Conservation (phyloP, 1,139 yeast species). For the Taphrina confusa region DNA sequence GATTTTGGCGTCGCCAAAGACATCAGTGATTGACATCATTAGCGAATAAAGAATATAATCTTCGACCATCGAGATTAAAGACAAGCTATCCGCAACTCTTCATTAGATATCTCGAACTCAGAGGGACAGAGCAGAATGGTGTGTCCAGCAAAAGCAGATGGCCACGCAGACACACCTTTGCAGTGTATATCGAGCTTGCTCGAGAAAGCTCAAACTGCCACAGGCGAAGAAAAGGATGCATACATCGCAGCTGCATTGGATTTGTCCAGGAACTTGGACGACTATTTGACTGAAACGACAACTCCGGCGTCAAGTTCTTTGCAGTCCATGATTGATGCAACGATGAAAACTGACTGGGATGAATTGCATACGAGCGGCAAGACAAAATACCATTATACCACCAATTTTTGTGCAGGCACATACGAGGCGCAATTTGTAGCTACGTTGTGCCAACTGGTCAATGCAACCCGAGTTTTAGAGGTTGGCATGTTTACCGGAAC, state of each 20-base stretch:
- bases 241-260: constrained; percentile 28
- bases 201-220: constrained; percentile 25
- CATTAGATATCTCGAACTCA: no score
- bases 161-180: constrained; percentile 32
- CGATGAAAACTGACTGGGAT: constrained; percentile 32
- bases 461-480: constrained; percentile 31
- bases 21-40: no score
- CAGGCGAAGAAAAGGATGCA: constrained; percentile 31
- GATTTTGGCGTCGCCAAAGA: not conserved
- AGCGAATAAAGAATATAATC: no score
- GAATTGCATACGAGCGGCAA: constrained; percentile 24
- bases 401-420: constrained; percentile 35
- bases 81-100: no score
- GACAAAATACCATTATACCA: constrained; percentile 30
- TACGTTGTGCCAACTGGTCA: constrained; percentile 25
- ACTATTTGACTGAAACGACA: constrained; percentile 28
- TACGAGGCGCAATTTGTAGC: constrained; percentile 34
- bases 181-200: constrained; percentile 24
- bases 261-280: constrained; percentile 21
- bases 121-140: not conserved
- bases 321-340: constrained; percentile 28
- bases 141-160: constrained; percentile 8
- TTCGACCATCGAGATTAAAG: no score
- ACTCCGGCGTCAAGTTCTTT: constrained; percentile 22
- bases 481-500: constrained; percentile 35